Percentiles rank a stretch among this genome's conserved stretches.
Evolutionary conservation across 495 filamentous ascomycete genomes (phyloP).

Genomic region (Aspergillus mulundensis): DNA sequence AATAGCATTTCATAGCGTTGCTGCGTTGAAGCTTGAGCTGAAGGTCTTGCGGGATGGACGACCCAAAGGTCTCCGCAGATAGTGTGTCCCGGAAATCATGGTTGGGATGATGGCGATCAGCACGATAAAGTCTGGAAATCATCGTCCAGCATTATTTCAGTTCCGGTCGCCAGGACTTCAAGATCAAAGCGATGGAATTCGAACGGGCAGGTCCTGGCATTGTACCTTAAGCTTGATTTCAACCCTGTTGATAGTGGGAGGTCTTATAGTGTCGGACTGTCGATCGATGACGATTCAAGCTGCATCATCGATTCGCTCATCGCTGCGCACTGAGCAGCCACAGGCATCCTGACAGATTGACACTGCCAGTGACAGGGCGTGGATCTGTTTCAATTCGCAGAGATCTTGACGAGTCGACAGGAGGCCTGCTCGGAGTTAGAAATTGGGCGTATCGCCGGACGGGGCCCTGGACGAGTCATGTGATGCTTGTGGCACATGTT

Average conservation of each 20-base stretch:
- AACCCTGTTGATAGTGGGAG: neutral
- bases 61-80: neutral
- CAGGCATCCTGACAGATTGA: neutral
- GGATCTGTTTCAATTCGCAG: neutral
- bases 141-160: neutral
- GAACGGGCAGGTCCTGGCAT: no score
- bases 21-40: no score
- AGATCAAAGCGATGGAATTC: neutral
- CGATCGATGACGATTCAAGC: neutral
- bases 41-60: no score
- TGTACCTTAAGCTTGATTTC: neutral
- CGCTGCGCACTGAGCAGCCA: neutral
- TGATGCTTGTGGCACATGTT: neutral
- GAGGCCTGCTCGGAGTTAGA: no score
- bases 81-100: neutral
- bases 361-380: no score
- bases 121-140: neutral
- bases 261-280: neutral
- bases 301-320: neutral
- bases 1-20: neutral
- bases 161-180: neutral
- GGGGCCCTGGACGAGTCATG: neutral
- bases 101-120: neutral
- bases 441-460: neutral
- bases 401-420: neutral